Base-by-base conservation (phyloP, 2,329 filamentous ascomycete genomes). In the Fusarium incarnatum region DNA sequence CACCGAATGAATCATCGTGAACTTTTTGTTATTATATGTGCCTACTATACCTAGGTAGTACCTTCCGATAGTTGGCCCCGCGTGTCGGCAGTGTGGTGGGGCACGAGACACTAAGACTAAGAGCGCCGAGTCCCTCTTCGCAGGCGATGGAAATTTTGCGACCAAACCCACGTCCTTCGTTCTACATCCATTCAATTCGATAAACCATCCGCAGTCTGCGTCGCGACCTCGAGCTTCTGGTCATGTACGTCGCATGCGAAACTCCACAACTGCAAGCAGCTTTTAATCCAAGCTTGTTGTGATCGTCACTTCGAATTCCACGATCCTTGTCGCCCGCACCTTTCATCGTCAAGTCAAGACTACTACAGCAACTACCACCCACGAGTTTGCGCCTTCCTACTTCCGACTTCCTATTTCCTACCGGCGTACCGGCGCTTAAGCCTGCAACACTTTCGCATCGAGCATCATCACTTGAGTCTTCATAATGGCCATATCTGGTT, bases 1-100 rank as follows among this genome's bases (percentile, higher is more conserved):
- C 37, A 34, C 57, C 54, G 60, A 55, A 62, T 57, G 65, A 69
- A 60, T 66, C 56, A 69, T 69, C 13, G 8, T 30, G 18, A 37
- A n/a, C 34, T 37, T 37, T 37, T 15, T 47, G 44, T 27, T 13
- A 25, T 25, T 12, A 25, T 32, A 23, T 32, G 27, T 32, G n/a
- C 20, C n/a, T 30, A 13, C 28, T 28, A 28, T 28, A 28, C 16
- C 11, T n/a, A 18, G 12, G 45, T 28, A 15, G 45, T 28, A n/a
- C 13, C 25, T 23, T 49, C n/a, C n/a, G 47, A 34, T 58, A 56
- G 59, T 18, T 68, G 60, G 47, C 66, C 68, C 58, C 50, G 67
- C 63, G 56, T 58, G 67, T 67, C 59, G 66, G 66, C 66, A 74
- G 64, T 28, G 58, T 73, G 74, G 74, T 75, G 74, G 74, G 74